These are phyloP conservation scores for Penicillium dipodomyicola DNA, from an alignment of 495 filamentous ascomycete genomes.

Conservation along the genomic window DNA sequence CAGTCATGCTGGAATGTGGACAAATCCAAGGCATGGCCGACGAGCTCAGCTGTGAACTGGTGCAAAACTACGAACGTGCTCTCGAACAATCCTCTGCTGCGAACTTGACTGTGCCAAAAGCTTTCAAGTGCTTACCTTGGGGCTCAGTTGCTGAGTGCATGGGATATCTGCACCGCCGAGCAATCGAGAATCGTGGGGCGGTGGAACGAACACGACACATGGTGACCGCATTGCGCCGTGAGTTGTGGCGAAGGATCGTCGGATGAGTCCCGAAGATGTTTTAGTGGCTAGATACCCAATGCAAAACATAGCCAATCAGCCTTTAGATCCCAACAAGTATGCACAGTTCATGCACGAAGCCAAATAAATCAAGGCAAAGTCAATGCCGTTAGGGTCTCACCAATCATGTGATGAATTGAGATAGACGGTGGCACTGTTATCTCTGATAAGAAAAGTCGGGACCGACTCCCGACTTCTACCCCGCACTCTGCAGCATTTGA, in stretches of 20 bases:
- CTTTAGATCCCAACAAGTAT: not conserved
- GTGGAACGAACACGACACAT: conserved; percentile 34
- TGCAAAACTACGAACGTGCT: conserved; percentile 27
- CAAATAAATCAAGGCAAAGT: not conserved
- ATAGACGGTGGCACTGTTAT: not conserved
- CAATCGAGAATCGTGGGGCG: conserved; percentile 38
- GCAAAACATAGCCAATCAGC: not conserved
- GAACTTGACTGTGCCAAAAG: conserved; percentile 25
- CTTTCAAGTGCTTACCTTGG: conserved; percentile 41
- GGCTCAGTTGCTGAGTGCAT: conserved; percentile 37
- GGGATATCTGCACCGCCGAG: conserved; percentile 36
- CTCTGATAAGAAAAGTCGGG: conserved; percentile 24
- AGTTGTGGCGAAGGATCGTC: conserved; percentile 42
- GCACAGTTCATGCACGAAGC: not conserved
- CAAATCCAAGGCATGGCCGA: conserved; percentile 64
- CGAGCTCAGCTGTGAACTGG: conserved; percentile 34
- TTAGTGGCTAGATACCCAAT: not conserved
- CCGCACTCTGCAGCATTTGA: conserved; percentile 14
- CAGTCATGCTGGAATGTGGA: conserved; percentile 33
- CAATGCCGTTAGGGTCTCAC: conserved; percentile 4
- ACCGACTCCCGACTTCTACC: conserved; percentile 19
- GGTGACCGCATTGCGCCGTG: conserved; percentile 24
- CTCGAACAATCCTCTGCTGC: conserved; percentile 13
- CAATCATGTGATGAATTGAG: conserved; percentile 5
- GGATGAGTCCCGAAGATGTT: conserved; percentile 12